Conservation (phyloP, 805 yeast species). For the Nakazawaea sp. region DNA sequence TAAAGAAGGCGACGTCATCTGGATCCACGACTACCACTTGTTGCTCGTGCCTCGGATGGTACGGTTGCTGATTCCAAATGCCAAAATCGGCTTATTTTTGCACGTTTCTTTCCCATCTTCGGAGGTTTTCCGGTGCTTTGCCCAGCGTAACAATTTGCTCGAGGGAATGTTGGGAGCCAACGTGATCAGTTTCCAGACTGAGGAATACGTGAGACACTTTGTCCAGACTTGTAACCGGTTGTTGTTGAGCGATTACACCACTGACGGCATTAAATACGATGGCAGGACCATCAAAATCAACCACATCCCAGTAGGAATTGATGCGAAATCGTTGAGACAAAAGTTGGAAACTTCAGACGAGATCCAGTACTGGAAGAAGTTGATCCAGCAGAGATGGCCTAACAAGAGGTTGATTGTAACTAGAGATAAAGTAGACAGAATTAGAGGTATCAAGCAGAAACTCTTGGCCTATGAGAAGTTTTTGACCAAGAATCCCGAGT, state of each 20-base stretch:
- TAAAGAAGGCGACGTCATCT: constrained; percentile 68
- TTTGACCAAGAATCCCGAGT: constrained; percentile 64
- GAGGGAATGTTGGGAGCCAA: constrained; percentile 88
- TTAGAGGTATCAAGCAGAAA: constrained; percentile 86
- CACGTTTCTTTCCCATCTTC: constrained; percentile 95
- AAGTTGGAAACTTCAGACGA: constrained; percentile 35
- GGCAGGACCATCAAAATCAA: constrained; percentile 51
- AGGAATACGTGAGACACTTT: constrained; percentile 91
- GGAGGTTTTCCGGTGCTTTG: constrained; percentile 90
- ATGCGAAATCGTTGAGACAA: constrained; percentile 47
- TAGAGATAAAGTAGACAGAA: constrained; percentile 81
- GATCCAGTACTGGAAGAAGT: constrained; percentile 58
- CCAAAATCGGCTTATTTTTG: constrained; percentile 84
- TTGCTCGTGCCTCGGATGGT: constrained; percentile 83
- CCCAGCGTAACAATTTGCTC: constrained; percentile 72
- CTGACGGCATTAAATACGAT: constrained; percentile 50
- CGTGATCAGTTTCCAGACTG: constrained; percentile 82
- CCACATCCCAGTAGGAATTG: constrained; percentile 74
- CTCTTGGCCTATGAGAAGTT: constrained; percentile 80
- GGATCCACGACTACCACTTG: constrained; percentile 94
- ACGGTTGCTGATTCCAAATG: constrained; percentile 66
- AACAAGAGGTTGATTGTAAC: constrained; percentile 67
- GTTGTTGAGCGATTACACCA: constrained; percentile 74
- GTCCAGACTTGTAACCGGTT: constrained; percentile 83
- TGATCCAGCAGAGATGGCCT: constrained; percentile 77